These are phyloP conservation scores for Populus ilicifolia DNA, from an alignment of 345 rosid genomes.

Conservation along the genomic window DNA sequence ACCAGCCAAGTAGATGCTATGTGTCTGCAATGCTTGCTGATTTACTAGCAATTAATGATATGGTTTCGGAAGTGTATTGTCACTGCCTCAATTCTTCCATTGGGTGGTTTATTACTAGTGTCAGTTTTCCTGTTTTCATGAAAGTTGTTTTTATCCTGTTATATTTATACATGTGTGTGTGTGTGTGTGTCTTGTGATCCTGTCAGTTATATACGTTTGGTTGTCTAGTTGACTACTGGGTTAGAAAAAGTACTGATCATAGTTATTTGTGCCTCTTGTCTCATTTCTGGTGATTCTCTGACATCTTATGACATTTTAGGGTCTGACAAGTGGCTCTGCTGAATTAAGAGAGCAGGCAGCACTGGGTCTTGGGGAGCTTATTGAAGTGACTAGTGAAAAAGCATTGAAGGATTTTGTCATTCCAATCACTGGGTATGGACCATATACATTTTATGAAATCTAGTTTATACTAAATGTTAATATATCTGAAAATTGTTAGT, in stretches of 20 bases:
- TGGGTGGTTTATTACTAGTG: no score
- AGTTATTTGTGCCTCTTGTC: neutral
- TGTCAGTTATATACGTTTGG: no score
- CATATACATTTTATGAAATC: neutral
- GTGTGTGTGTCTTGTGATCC: no score
- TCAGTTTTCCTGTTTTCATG: no score
- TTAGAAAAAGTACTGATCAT: neutral
- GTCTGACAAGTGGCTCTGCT: slow-evolving; percentile 83
- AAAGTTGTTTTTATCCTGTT: no score
- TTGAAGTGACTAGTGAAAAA: slow-evolving; percentile 94
- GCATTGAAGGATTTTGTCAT: slow-evolving; percentile 83
- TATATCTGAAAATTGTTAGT: neutral
- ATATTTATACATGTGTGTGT: no score
- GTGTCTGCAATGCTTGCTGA: no score
- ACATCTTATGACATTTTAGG: slow-evolving; percentile 39
- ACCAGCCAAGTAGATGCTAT: no score
- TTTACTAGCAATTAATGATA: no score
- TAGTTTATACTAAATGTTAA: neutral
- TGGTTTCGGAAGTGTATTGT: no score
- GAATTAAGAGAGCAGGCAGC: slow-evolving; percentile 97
- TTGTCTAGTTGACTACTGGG: no score
- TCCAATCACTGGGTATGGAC: slow-evolving; percentile 87
- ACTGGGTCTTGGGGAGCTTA: slow-evolving; percentile 92
- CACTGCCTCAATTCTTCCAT: no score
- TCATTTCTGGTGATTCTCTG: neutral